Evolutionary conservation across 2,329 filamentous ascomycete genomes (phyloP).

Genomic region (Trichophyton benhamiae): DNA sequence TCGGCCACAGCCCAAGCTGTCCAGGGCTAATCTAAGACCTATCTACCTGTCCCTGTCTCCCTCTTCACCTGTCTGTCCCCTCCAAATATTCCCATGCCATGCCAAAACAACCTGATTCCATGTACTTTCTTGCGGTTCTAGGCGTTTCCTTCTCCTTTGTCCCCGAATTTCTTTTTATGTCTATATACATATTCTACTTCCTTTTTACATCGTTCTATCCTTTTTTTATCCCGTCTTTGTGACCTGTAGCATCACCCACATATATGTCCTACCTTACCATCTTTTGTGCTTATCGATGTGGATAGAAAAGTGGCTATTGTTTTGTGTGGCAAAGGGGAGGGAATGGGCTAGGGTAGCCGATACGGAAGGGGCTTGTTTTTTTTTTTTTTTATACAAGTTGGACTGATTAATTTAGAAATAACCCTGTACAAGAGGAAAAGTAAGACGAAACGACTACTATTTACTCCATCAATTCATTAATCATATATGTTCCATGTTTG

Average conservation of each 20-base stretch:
- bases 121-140: conserved; percentile 10
- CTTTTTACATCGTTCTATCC: conserved; percentile 6
- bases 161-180: conserved; percentile 14
- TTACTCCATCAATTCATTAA: not conserved
- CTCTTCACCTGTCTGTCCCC: not conserved
- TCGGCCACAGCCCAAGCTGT: conserved; percentile 5
- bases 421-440: conserved; percentile 4
- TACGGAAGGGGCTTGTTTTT: not conserved
- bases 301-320: not conserved
- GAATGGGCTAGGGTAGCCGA: not conserved
- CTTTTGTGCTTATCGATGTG: not conserved
- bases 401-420: not conserved
- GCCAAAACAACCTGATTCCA: conserved; percentile 12
- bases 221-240: not conserved
- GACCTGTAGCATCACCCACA: conserved; percentile 2
- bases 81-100: conserved; percentile 5
- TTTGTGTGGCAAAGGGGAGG: not conserved
- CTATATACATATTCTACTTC: conserved; percentile 14
- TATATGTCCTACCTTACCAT: not conserved
- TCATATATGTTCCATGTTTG: not conserved
- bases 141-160: conserved; percentile 14
- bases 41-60: not conserved
- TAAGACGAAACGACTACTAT: not conserved
- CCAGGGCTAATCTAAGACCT: conserved; percentile 4
- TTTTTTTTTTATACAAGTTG: not conserved